Base-by-base conservation (phyloP, 1,139 yeast species). In the Taiozyma sp. region DNA sequence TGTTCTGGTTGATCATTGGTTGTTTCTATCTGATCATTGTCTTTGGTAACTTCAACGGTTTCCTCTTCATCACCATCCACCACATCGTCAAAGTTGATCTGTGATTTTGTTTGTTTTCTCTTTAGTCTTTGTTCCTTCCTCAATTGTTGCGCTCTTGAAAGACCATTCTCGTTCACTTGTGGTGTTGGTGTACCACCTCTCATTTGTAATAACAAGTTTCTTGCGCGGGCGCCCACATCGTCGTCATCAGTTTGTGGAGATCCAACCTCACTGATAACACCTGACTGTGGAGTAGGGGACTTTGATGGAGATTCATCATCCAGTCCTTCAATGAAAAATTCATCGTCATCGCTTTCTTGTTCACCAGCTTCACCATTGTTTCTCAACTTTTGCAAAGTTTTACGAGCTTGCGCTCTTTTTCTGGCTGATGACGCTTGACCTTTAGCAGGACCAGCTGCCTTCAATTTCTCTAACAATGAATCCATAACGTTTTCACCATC, bases 371-470 rank as follows among this genome's bases (percentile, higher is more conserved):
- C 56, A 46, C 56, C 59, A 30, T 46, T 51, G 49, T 64, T 69
- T 55, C 67, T 72, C 42, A 68, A 71, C 49, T 75, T 80, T 54
- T 79, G 51, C 46, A 84, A 62, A 51, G 81, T 83, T 59, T 77
- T 83, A 57, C 93, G 79, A 58, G 92, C 87, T 56, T 87, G 72
- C 0, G 96, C 96, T 54, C 95, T 75, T 61, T 90, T 83, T 59
- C 96, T 74, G 0, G 96, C 96, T 8, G 93, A 82, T 1, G 87
- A 71, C 0, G 95, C 84, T 63, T 88, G 95, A 4, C 89, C 84
- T 58, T 80, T 80, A 8, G 82, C 58, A 16, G 90, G 86, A 0
- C 89, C 91, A 0, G 87, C 86, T 38, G 87, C 87, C 64, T 86
- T 84, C 61, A 87, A 74, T 62, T 83, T 84, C 61, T 85, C 89